Evolutionary conservation across 2,329 filamentous ascomycete species (phyloP).

Genomic region (Spiromastix sp.): DNA sequence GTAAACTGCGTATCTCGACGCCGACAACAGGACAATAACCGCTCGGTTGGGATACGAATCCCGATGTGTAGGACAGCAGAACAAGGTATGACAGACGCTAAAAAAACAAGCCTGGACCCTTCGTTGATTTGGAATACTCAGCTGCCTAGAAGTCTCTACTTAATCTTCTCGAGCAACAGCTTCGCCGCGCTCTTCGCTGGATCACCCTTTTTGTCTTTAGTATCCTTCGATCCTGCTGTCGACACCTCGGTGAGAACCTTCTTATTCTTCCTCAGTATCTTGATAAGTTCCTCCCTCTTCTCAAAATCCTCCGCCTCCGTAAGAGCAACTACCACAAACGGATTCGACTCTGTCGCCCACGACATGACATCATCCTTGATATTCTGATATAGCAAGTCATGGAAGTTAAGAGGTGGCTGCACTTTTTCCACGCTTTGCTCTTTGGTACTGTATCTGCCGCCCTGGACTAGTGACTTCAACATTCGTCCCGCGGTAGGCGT

Average conservation of each 20-base stretch:
- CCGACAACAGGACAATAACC: no score
- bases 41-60: no score
- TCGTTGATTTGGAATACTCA: no score
- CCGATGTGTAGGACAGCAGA: no score
- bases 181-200: constrained; percentile 39
- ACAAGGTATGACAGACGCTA: no score
- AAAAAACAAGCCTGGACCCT: no score
- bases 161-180: constrained; percentile 28
- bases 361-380: constrained; percentile 64
- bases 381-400: constrained; percentile 66
- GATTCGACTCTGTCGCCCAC: constrained; percentile 80
- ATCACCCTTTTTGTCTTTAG: constrained; percentile 32
- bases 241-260: constrained; percentile 52
- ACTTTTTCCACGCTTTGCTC: constrained; percentile 60
- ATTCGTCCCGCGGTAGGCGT: constrained; percentile 63
- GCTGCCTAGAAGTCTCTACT: constrained; percentile 1
- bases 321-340: constrained; percentile 75
- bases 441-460: constrained; percentile 71
- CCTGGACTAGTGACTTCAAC: constrained; percentile 83
- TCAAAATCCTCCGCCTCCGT: constrained; percentile 65
- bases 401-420: constrained; percentile 70
- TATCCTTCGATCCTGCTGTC: constrained; percentile 44
- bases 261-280: constrained; percentile 62
- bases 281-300: constrained; percentile 55
- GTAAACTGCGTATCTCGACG: no score